These are phyloP conservation scores for Candida glucosophila DNA, from an alignment of 1,139 yeast genomes.

Conservation along the genomic window DNA sequence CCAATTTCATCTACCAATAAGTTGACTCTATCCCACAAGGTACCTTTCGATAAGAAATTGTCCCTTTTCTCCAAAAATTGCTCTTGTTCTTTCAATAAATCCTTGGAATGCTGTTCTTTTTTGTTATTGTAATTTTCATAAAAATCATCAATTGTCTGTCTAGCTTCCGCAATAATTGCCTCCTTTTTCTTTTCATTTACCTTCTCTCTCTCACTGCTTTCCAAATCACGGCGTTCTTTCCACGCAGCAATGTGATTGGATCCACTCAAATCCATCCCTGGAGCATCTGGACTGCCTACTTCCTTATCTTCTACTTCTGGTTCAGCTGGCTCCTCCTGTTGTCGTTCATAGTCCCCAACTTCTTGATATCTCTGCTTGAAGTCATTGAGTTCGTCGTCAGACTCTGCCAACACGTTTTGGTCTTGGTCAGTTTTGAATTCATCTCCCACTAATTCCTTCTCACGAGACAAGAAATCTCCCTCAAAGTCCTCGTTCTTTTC, in stretches of 20 bases:
- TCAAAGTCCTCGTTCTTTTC: conserved; percentile 17
- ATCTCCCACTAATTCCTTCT: conserved; percentile 75
- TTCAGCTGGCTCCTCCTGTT: conserved; percentile 9
- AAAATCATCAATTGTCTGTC: conserved; percentile 82
- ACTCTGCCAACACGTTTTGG: conserved; percentile 40
- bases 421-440: conserved; percentile 70
- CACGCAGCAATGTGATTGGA: conserved; percentile 63
- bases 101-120: conserved; percentile 62
- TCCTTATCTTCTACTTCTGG: conserved; percentile 9
- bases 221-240: conserved; percentile 77
- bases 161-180: conserved; percentile 72
- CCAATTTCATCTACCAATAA: conserved; percentile 40
- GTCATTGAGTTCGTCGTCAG: conserved; percentile 55
- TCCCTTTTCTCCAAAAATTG: conserved; percentile 72
- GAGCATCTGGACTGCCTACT: conserved; percentile 19
- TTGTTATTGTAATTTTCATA: conserved; percentile 88
- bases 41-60: conserved; percentile 62
- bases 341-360: conserved; percentile 26
- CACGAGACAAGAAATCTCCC: conserved; percentile 75
- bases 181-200: conserved; percentile 57
- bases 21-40: conserved; percentile 83
- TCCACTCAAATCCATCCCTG: conserved; percentile 19
- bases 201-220: conserved; percentile 75
- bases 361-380: conserved; percentile 65
- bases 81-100: conserved; percentile 61